Evolutionary conservation across 2,329 filamentous ascomycete species (phyloP), one percentile per base, ranked within the genome.

Genomic region (Neopestalotiopsis clavispora): DNA sequence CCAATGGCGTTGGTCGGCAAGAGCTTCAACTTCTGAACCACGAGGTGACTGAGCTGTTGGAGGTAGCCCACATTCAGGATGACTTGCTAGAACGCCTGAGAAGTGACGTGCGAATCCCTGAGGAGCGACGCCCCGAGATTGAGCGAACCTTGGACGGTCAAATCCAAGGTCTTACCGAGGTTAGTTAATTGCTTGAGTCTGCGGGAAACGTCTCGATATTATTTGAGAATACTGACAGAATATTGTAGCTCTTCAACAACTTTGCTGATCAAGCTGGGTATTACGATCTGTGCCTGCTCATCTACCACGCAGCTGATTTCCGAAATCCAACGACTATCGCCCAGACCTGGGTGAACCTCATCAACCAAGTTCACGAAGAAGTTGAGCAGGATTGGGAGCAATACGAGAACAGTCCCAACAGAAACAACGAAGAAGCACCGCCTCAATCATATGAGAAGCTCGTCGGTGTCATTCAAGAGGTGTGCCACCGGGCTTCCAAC

Each of bases 51-150:
- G 94, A 96, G 73, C 85, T 97, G 59, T 89, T 99, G 10, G 96
- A 99, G 75, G 90, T 98, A 64, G 95, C 95, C 14, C 95, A 96
- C 76, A 96, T 99, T 66, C 96, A 99, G 79, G 94, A 97, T 77
- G 96, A 99, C 75, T 82, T 98, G 57, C 80, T 98, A 30, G 92
- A 94, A 77, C 88, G 94, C 60, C 83, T 99, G 66, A 89, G 87
- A 76, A 86, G 87, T 10, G 96, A 99, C 72, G 78, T 84, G 1
- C 89, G 96, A 58, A 87, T 98, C 49, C 82, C 85, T 13, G 81
- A 84, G 0, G 89, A 91, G 63, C 88, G 89, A 58, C 89, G 88
- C 75, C 81, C 83, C 0, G 87, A 92, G 68, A 89, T 97, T 30
- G 81, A 92, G 69, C 79, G 85, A 59, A 86, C 88, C 40, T 87